Percentiles rank a stretch among this genome's conserved stretches.
Evolutionary conservation across 495 filamentous ascomycete species (phyloP).

Genomic region (Neurospora intermedia): DNA sequence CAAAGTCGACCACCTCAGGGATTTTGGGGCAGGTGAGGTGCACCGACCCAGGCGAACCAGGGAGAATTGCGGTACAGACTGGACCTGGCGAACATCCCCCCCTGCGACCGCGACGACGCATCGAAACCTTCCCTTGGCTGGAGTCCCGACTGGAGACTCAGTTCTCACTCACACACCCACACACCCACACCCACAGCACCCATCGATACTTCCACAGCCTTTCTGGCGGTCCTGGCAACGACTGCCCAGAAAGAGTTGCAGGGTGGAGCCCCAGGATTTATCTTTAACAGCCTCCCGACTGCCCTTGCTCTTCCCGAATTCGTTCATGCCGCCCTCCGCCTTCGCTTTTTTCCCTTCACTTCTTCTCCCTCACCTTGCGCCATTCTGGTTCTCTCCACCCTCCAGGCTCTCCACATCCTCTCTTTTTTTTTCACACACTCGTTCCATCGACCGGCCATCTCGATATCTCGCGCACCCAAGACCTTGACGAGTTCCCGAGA

Average conservation of each 20-base stretch:
- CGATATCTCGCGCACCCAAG: background rate
- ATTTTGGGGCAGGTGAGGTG: background rate
- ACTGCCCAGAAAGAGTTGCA: conserved; percentile 2
- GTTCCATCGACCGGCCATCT: background rate
- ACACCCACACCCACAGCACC: background rate
- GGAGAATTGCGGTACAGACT: background rate
- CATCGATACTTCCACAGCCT: background rate
- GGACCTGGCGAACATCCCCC: background rate
- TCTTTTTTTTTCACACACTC: conserved; percentile 4
- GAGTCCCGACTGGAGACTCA: background rate
- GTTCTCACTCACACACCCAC: background rate
- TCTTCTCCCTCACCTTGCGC: background rate
- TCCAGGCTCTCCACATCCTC: conserved; percentile 16
- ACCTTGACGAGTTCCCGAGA: background rate
- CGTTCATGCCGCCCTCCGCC: conserved; percentile 9
- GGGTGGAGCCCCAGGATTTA: conserved; percentile 22
- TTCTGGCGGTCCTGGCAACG: background rate
- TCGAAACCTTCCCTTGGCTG: background rate
- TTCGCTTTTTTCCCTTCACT: conserved; percentile 5
- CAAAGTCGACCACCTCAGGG: background rate
- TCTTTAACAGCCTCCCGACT: conserved; percentile 20
- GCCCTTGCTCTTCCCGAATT: conserved; percentile 13
- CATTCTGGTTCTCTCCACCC: conserved; percentile 13
- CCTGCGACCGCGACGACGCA: background rate
- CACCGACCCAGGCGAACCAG: background rate